Conservation (phyloP, 257 asterid genomes). For the Nicotiana tomentosiformis region DNA sequence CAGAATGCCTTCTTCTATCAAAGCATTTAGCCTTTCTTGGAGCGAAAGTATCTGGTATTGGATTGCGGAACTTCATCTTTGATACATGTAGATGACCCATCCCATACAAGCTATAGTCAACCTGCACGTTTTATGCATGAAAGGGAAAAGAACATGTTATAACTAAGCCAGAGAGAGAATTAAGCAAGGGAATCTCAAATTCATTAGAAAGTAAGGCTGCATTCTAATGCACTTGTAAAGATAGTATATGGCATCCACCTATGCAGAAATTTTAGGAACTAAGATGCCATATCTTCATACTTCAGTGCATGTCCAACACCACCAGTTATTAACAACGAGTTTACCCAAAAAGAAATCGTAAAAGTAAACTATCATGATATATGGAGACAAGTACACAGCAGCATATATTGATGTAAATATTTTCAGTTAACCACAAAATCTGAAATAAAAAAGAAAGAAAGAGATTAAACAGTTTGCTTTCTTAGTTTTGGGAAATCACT, state of each 20-base stretch:
- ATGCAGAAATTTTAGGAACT: neutral
- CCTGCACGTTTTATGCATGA: slow-evolving; percentile 36
- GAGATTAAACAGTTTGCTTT: neutral
- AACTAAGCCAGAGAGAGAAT: neutral
- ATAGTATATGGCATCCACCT: neutral
- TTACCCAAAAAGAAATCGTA: neutral
- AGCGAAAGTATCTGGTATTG: slow-evolving; percentile 61
- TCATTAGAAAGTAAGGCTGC: neutral
- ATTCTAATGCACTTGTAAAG: slow-evolving; percentile 1
- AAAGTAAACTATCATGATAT: neutral
- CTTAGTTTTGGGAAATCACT: neutral
- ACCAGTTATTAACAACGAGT: neutral
- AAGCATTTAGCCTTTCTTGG: slow-evolving; percentile 29
- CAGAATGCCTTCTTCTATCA: slow-evolving; percentile 25
- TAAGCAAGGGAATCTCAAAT: neutral
- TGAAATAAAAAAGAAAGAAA: neutral
- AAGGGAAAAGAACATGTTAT: neutral
- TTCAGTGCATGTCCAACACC: neutral
- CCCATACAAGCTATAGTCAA: slow-evolving; percentile 88
- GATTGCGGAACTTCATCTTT: slow-evolving; percentile 77
- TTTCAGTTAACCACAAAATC: neutral
- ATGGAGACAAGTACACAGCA: neutral
- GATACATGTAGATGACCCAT: slow-evolving; percentile 90
- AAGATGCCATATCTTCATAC: neutral
- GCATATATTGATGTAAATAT: neutral